Conservation (phyloP, 306 rosid genomes). For the Ormosia semicastrata region DNA sequence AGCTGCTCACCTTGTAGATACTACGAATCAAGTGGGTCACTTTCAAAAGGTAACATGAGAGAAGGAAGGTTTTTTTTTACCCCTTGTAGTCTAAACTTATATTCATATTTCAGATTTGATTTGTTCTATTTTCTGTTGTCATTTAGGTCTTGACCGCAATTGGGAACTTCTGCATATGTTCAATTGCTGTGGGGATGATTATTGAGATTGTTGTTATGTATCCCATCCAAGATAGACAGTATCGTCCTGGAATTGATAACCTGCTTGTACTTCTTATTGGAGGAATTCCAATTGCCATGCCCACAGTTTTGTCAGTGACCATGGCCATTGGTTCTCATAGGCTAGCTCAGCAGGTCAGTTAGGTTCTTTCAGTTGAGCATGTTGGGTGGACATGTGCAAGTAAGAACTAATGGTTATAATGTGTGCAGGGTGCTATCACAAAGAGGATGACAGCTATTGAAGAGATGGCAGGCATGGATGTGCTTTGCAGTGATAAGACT, state of each 20-base stretch:
- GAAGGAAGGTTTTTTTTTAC: not conserved
- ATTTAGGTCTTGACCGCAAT: slow-evolving; percentile 93
- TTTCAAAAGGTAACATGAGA: slow-evolving; percentile 74
- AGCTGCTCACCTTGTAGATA: slow-evolving; percentile 98
- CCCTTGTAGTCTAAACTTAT: not conserved
- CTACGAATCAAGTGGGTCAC: slow-evolving; percentile 97
- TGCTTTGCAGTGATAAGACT: slow-evolving; percentile 98
- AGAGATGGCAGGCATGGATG: slow-evolving; percentile 99
- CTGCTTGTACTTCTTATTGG: slow-evolving; percentile 97
- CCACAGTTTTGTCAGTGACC: slow-evolving; percentile 94
- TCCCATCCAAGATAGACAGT: slow-evolving; percentile 85
- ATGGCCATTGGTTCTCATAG: slow-evolving; percentile 99
- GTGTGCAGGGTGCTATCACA: slow-evolving; percentile 90
- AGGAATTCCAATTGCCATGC: slow-evolving; percentile 99
- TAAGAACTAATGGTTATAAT: slow-evolving; percentile 27
- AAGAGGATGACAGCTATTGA: slow-evolving; percentile 99
- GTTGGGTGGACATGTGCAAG: not conserved
- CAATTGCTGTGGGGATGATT: slow-evolving; percentile 94
- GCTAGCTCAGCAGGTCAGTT: slow-evolving; percentile 86
- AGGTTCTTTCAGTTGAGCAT: slow-evolving; percentile 17
- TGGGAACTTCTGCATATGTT: slow-evolving; percentile 97
- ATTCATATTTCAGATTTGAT: slow-evolving; percentile 13
- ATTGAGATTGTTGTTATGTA: slow-evolving; percentile 92
- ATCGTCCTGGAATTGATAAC: slow-evolving; percentile 97
- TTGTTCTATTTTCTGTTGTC: not conserved